Percentiles rank a stretch among this genome's conserved stretches.
Evolutionary conservation across 371 early-diverging fungal species (phyloP).

Genomic region (Sporodiniella umbellata): DNA sequence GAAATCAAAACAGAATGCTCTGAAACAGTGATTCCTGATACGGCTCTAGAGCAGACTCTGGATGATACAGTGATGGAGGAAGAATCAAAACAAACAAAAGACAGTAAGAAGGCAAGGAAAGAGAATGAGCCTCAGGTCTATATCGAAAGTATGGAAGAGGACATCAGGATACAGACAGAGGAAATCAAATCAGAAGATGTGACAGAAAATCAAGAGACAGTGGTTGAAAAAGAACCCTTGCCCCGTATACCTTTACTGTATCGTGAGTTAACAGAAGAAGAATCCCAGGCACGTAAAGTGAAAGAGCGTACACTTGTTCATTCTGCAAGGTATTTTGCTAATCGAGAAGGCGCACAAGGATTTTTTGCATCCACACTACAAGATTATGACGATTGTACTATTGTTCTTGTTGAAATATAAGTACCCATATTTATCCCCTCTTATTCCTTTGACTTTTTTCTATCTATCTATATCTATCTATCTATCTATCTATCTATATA

Average conservation of each 20-base stretch:
- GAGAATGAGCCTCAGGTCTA: neutral
- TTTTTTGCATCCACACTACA: conserved; percentile 50
- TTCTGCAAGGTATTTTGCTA: conserved; percentile 46
- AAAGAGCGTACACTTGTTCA: conserved; percentile 38
- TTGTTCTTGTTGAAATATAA: conserved; percentile 47
- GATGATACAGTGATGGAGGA: conserved; percentile 1
- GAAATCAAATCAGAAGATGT: neutral
- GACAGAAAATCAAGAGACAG: neutral
- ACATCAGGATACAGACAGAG: neutral
- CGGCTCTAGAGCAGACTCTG: too few relatives aligned
- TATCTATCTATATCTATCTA: too few relatives aligned
- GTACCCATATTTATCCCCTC: too few relatives aligned
- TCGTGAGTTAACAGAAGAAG: conserved; percentile 33
- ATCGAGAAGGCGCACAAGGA: conserved; percentile 45
- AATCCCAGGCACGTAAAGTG: conserved; percentile 24
- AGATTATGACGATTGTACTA: conserved; percentile 55
- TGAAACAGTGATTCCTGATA: too few relatives aligned
- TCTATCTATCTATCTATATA: too few relatives aligned
- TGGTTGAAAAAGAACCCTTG: conserved; percentile 7
- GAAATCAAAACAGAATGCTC: too few relatives aligned
- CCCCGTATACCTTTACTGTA: conserved; percentile 30
- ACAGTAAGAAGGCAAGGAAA: neutral
- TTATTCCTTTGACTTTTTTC: too few relatives aligned
- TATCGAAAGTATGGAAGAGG: neutral
- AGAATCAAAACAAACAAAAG: neutral